Conservation (phyloP, 805 yeast species). For the Candida sonorensis region DNA sequence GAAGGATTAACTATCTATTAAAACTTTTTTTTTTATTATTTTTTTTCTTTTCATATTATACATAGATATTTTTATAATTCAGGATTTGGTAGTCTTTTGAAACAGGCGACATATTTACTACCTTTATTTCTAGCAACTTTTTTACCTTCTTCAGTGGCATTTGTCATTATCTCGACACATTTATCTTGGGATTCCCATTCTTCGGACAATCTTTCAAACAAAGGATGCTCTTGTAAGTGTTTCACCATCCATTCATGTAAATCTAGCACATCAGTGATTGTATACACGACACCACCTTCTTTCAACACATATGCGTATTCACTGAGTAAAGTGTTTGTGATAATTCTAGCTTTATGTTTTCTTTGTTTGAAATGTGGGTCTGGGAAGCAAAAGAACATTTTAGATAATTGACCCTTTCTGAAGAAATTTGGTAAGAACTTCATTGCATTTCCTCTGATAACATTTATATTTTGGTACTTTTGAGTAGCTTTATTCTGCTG, state of each 20-base stretch:
- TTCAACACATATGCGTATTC: constrained; percentile 88
- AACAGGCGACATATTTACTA: constrained; percentile 82
- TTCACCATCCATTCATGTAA: constrained; percentile 94
- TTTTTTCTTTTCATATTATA: neutral
- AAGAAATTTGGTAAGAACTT: constrained; percentile 94
- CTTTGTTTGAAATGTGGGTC: constrained; percentile 98
- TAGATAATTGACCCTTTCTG: constrained; percentile 69
- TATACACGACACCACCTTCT: constrained; percentile 85
- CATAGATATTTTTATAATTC: constrained; percentile 13
- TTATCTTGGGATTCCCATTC: constrained; percentile 77
- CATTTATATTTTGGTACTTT: constrained; percentile 76
- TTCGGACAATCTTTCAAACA: constrained; percentile 70
- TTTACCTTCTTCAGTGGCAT: constrained; percentile 97
- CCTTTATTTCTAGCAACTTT: constrained; percentile 92
- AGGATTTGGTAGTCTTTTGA: constrained; percentile 63
- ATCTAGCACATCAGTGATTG: constrained; percentile 93
- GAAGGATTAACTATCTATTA: neutral
- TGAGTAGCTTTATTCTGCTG: constrained; percentile 33
- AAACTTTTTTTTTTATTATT: neutral
- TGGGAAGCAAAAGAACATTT: constrained; percentile 98
- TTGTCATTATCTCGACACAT: constrained; percentile 82
- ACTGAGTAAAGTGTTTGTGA: constrained; percentile 79
- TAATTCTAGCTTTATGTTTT: constrained; percentile 94
- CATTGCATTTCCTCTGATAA: constrained; percentile 94
- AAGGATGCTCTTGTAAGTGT: constrained; percentile 85